Evolutionary conservation across 345 rosid species (phyloP).

Genomic region (Crucihimalaya himalaica): DNA sequence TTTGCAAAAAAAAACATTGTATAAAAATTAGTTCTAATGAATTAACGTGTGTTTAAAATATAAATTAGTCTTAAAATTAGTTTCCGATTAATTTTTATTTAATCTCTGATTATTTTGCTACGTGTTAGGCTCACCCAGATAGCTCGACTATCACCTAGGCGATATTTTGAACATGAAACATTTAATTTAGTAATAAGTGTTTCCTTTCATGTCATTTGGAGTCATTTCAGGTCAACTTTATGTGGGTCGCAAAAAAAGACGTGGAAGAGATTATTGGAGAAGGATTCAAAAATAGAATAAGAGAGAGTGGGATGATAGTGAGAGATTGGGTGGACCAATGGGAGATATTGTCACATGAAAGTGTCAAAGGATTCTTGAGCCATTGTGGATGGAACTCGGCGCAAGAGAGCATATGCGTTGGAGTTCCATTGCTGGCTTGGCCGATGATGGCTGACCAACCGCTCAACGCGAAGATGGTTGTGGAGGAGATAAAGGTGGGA

Average conservation of each 20-base stretch:
- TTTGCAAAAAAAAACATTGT: too few relatives aligned
- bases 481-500: constrained; percentile 64
- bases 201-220: neutral
- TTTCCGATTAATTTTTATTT: too few relatives aligned
- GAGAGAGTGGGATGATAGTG: constrained; percentile 57
- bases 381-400: constrained; percentile 94
- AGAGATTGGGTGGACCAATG: constrained; percentile 74
- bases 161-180: too few relatives aligned
- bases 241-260: constrained; percentile 63
- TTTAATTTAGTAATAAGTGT: neutral
- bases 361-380: constrained; percentile 66
- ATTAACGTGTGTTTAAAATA: too few relatives aligned
- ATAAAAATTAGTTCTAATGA: too few relatives aligned
- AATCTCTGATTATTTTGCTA: too few relatives aligned
- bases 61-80: too few relatives aligned
- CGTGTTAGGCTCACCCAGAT: too few relatives aligned
- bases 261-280: constrained; percentile 42
- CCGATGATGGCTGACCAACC: constrained; percentile 84
- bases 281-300: constrained; percentile 52
- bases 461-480: constrained; percentile 60
- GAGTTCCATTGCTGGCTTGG: constrained; percentile 80
- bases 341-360: constrained; percentile 55
- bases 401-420: constrained; percentile 65
- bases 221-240: constrained; percentile 42
- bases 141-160: too few relatives aligned